Conservation (phyloP, 805 yeast species). For the Brettanomyces custersianus region DNA sequence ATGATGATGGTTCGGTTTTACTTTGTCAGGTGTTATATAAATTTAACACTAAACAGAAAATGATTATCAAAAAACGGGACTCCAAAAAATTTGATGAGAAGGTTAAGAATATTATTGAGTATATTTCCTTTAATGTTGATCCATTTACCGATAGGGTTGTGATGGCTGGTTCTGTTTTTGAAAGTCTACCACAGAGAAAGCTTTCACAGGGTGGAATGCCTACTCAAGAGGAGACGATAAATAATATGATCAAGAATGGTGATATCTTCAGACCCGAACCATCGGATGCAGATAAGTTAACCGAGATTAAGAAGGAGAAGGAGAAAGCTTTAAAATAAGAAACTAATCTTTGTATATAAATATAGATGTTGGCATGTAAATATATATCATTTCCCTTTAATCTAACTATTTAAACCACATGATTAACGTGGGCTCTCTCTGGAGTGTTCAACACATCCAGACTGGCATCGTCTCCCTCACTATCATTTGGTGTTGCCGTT, state of each 20-base stretch:
- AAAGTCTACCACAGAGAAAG: slow-evolving; percentile 36
- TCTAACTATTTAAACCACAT: slow-evolving; percentile 1
- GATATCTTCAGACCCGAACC: slow-evolving; percentile 31
- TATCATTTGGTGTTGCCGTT: slow-evolving; percentile 1
- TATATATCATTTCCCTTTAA: neutral
- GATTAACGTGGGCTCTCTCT: slow-evolving; percentile 5
- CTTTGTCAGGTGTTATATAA: slow-evolving; percentile 47
- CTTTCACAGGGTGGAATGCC: slow-evolving; percentile 21
- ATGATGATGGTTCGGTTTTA: slow-evolving; percentile 28
- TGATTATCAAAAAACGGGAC: slow-evolving; percentile 37
- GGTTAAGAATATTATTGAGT: slow-evolving; percentile 50
- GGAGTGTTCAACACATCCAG: slow-evolving; percentile 14
- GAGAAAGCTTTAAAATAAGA: neutral
- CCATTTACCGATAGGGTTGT: slow-evolving; percentile 47
- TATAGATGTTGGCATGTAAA: slow-evolving; percentile 2
- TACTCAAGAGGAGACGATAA: slow-evolving; percentile 20
- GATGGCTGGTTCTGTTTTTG: slow-evolving; percentile 62
- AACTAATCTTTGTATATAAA: neutral
- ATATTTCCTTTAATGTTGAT: slow-evolving; percentile 53
- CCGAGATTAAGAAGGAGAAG: neutral
- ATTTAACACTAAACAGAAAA: slow-evolving; percentile 53
- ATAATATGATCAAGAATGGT: slow-evolving; percentile 25
- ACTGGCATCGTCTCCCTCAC: slow-evolving; percentile 7
- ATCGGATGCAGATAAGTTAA: slow-evolving; percentile 12
- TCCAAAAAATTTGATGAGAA: slow-evolving; percentile 34